Conservation (phyloP, 2,329 filamentous ascomycete genomes). For the Penicillium psychrosexuale region DNA sequence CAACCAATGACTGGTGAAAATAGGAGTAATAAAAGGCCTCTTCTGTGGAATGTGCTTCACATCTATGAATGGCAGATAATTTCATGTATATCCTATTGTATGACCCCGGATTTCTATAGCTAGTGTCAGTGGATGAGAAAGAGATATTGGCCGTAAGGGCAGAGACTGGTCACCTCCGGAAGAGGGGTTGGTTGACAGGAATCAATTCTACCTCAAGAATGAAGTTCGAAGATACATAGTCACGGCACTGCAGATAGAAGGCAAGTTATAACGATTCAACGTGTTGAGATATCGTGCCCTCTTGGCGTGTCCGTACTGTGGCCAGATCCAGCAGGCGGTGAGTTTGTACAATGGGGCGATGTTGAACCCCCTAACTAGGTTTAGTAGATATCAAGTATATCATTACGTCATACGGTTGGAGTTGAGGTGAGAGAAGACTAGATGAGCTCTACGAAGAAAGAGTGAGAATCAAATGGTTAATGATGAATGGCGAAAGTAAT, state of each 20-base stretch:
- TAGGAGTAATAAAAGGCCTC: not conserved
- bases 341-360: too few relatives aligned
- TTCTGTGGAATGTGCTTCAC: not conserved
- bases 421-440: too few relatives aligned
- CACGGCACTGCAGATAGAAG: not conserved
- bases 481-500: slow-evolving; percentile 3
- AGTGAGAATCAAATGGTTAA: not conserved
- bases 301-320: not conserved
- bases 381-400: not conserved
- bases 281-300: not conserved
- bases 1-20: not conserved
- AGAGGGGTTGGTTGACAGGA: not conserved
- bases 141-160: not conserved
- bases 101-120: not conserved
- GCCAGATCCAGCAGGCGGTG: not conserved
- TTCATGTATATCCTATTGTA: not conserved
- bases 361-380: not conserved
- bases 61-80: not conserved
- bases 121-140: not conserved
- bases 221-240: not conserved
- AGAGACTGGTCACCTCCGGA: not conserved
- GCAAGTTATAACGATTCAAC: not conserved
- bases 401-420: not conserved
- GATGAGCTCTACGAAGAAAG: not conserved
- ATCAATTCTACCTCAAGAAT: not conserved